These are phyloP conservation scores for Nyctanthes arbortristis DNA, from an alignment of 257 asterid species.

Conservation along the genomic window DNA sequence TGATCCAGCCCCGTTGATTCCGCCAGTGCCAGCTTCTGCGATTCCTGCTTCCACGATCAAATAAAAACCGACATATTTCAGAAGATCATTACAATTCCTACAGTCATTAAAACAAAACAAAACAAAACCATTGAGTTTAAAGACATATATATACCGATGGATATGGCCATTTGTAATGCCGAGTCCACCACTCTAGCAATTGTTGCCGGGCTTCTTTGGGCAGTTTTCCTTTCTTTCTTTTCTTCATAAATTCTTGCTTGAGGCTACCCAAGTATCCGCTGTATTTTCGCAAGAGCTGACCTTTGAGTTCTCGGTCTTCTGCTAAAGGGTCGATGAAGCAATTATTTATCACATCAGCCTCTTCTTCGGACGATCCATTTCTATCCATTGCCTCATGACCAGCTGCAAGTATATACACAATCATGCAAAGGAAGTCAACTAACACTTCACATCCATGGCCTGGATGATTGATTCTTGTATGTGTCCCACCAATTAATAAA, in stretches of 20 bases:
- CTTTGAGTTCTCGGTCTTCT: conserved; percentile 84
- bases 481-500: neutral
- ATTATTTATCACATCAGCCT: conserved; percentile 51
- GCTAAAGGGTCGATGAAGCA: conserved; percentile 73
- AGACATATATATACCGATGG: conserved; percentile 96
- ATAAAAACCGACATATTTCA: no score
- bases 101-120: no score
- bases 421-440: neutral
- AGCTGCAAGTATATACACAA: conserved; percentile 28
- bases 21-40: conserved; percentile 91
- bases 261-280: conserved; percentile 95
- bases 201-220: conserved; percentile 97
- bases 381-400: conserved; percentile 68
- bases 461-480: neutral
- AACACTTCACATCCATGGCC: neutral
- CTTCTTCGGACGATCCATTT: conserved; percentile 81
- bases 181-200: conserved; percentile 91
- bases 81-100: no score
- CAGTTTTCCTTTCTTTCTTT: conserved; percentile 95
- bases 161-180: conserved; percentile 98
- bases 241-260: conserved; percentile 98
- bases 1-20: conserved; percentile 92
- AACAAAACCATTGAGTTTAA: no score
- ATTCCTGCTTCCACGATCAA: conserved; percentile 78
- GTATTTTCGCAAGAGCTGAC: conserved; percentile 87